Conservation (phyloP, 2,329 filamentous ascomycete genomes). For the Fusarium drepaniforme region DNA sequence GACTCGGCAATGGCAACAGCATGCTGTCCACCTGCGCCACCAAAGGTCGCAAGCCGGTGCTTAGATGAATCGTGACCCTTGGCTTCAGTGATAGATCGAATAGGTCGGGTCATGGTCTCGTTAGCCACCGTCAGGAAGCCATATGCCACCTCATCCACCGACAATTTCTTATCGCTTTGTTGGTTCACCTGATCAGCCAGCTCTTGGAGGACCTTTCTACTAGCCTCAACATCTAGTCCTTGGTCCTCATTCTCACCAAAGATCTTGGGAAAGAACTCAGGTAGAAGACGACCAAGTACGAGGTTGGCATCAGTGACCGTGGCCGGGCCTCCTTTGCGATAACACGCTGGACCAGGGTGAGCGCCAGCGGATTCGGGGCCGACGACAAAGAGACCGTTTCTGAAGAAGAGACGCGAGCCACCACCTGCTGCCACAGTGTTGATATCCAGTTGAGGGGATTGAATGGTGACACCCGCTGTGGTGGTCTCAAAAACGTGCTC, state of each 20-base stretch:
- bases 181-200: constrained; percentile 82
- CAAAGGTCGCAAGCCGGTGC: constrained; percentile 92
- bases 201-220: constrained; percentile 79
- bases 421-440: constrained; percentile 95
- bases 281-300: constrained; percentile 84
- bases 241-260: constrained; percentile 92
- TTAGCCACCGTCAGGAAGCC: constrained; percentile 93
- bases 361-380: constrained; percentile 91
- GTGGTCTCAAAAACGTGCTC: constrained; percentile 96
- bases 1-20: constrained; percentile 91
- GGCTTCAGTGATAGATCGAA: constrained; percentile 90
- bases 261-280: constrained; percentile 95
- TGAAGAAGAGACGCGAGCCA: constrained; percentile 86
- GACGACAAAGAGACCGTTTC: constrained; percentile 90
- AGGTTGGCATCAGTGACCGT: constrained; percentile 96
- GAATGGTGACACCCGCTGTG: constrained; percentile 93
- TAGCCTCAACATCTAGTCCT: constrained; percentile 81
- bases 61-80: constrained; percentile 92
- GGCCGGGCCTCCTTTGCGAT: constrained; percentile 87
- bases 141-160: constrained; percentile 85
- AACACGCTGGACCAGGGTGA: constrained; percentile 91
- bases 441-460: constrained; percentile 92
- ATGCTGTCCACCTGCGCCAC: constrained; percentile 91
- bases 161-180: constrained; percentile 79
- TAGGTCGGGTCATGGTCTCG: constrained; percentile 91